Base-by-base conservation (phyloP, 768 basidiomycete species). In the Suillus cothurnatus region DNA sequence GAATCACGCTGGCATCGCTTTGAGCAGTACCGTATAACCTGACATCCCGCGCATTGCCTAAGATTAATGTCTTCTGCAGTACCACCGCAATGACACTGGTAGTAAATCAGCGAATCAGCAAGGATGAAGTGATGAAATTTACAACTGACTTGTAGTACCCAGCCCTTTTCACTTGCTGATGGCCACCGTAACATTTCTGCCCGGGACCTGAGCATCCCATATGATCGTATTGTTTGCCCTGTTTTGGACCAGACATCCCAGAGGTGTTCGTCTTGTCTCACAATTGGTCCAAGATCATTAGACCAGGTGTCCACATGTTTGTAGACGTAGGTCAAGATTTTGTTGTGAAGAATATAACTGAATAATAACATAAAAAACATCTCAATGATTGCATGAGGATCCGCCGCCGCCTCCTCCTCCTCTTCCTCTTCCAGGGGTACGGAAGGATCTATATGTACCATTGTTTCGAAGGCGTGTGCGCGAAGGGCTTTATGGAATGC, bases 1-100 rank as follows among this genome's bases (percentile, higher is more conserved):
- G 34, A 56, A 36, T 56, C 55, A 56, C 55, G 55, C 34, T 56
- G 55, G 34, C 55, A 56, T 8, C 8, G 34, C 19, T 56, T 56
- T 36, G 55, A 56, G n/a, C 55, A 56, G 14, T 56, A 56, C n/a
- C 34, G 55, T 7, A 36, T 34, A 21, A 56, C 55, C 12, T 56
- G n/a, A 56, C 55, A 56, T 23, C 55, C 34, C 34, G 55, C 55
- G 11, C 34, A 56, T 56, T 36, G 55, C 55, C n/a, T 23, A 19
- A 56, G 34, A 14, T 14, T n/a, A 23, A 34, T 15, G 14, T 56
- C 55, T 36, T 56, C 34, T 6, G 14, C 34, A n/a, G 14, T 56
- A 14, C 14, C 34, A 56, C n/a, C n/a, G 11, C 32, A 55, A 9
- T 7, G 11, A 36, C 34, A 36, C 55, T 56, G 34, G 12, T 23